Evolutionary conservation across 2,329 filamentous ascomycete species (phyloP).

Genomic region (Ascochyta clinopodiicola): DNA sequence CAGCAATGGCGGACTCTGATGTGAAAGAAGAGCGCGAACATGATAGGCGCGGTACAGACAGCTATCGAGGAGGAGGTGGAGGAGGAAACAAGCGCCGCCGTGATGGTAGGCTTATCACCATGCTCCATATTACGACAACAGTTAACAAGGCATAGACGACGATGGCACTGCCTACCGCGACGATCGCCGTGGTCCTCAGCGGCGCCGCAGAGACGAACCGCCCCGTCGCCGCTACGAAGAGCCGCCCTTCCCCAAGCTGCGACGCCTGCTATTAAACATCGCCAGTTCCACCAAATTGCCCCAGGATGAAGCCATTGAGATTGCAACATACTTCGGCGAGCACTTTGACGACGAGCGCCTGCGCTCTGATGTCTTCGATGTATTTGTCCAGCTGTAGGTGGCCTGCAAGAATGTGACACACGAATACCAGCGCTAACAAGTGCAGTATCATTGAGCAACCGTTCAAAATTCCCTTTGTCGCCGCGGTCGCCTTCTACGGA

Average conservation of each 20-base stretch:
- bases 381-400: conserved; percentile 74
- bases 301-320: conserved; percentile 46
- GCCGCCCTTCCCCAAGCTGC: conserved; percentile 42
- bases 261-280: conserved; percentile 45
- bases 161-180: conserved; percentile 37
- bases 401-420: not conserved
- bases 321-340: conserved; percentile 72
- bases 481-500: conserved; percentile 78
- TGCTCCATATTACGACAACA: not conserved
- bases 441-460: conserved; percentile 80
- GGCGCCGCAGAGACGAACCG: conserved; percentile 39
- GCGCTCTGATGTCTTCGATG: conserved; percentile 72
- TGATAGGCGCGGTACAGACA: conserved; percentile 37
- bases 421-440: conserved; percentile 17
- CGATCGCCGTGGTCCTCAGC: conserved; percentile 41
- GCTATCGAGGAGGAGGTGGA: conserved; percentile 26
- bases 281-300: conserved; percentile 48
- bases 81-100: conserved; percentile 40
- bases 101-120: conserved; percentile 32
- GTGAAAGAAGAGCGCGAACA: conserved; percentile 36
- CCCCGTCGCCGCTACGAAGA: conserved; percentile 46
- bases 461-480: conserved; percentile 95
- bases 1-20: conserved; percentile 40
- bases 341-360: conserved; percentile 80
- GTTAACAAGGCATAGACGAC: conserved; percentile 30